Conservation (phyloP, 1,139 yeast species). For the Yamadazyma kanchanaburiensis region DNA sequence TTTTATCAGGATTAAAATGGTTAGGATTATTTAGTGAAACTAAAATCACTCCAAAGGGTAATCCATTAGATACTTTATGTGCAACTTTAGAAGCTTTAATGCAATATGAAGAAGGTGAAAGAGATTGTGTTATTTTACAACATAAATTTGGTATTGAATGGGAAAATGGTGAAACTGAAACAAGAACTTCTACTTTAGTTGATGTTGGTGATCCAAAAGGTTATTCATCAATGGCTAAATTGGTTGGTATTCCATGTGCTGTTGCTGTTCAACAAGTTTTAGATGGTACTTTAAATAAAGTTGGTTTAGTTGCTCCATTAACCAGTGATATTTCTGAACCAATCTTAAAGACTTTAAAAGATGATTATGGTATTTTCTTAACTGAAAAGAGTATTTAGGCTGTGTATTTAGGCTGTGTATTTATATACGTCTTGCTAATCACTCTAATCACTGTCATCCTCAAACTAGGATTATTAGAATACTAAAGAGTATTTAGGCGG, state of each 20-base stretch:
- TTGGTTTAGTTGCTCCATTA: slow-evolving; percentile 92
- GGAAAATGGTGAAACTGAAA: slow-evolving; percentile 88
- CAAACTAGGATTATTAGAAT: slow-evolving; percentile 12
- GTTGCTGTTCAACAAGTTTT: slow-evolving; percentile 88
- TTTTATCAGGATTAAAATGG: slow-evolving; percentile 89
- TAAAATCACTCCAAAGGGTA: slow-evolving; percentile 81
- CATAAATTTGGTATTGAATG: slow-evolving; percentile 97
- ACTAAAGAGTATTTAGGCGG: slow-evolving; percentile 55
- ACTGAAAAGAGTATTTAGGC: slow-evolving; percentile 70
- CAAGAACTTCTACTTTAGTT: slow-evolving; percentile 91
- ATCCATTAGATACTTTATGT: slow-evolving; percentile 93
- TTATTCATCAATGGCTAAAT: slow-evolving; percentile 97
- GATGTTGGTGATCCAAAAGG: slow-evolving; percentile 84
- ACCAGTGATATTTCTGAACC: slow-evolving; percentile 87
- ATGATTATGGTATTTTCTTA: slow-evolving; percentile 81
- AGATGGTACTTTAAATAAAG: slow-evolving; percentile 67
- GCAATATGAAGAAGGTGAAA: slow-evolving; percentile 95
- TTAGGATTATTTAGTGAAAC: slow-evolving; percentile 83
- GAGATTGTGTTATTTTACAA: slow-evolving; percentile 92
- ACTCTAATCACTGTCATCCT: slow-evolving; percentile 18
- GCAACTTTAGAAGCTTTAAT: slow-evolving; percentile 92
- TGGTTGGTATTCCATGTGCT: slow-evolving; percentile 98
- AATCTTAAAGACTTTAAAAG: slow-evolving; percentile 86
- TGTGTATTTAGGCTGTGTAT: too few relatives aligned
- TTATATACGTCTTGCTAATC: slow-evolving; percentile 1